phyloP scores from a whole-genome alignment of 805 yeast genomes.

The Spathaspora arborariae region DNA sequence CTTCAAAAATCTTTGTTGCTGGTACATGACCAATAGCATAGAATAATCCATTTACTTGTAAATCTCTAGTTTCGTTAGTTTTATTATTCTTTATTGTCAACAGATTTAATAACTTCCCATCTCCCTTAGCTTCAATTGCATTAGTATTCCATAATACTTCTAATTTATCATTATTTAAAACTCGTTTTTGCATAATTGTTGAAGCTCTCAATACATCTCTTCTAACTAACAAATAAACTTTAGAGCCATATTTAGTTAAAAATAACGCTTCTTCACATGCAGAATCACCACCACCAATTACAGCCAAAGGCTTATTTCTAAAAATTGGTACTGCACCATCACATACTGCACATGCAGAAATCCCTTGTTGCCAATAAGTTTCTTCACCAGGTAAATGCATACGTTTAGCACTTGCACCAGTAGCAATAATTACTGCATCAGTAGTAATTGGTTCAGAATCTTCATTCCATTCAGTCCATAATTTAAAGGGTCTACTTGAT shows the following conservation, averaged over 20 bases:
- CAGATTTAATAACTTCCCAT: constrained; percentile 74
- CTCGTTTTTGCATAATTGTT: constrained; percentile 95
- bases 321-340: constrained; percentile 99
- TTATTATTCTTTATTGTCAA: constrained; percentile 67
- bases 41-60: constrained; percentile 86
- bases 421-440: constrained; percentile 88
- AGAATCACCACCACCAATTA: constrained; percentile 98
- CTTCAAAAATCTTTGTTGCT: constrained; percentile 74
- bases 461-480: constrained; percentile 95
- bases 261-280: constrained; percentile 99
- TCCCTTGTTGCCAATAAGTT: constrained; percentile 97
- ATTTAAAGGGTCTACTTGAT: constrained; percentile 84
- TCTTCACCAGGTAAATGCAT: constrained; percentile 95
- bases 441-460: constrained; percentile 88
- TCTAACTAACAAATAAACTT: constrained; percentile 90
- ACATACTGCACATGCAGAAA: constrained; percentile 99
- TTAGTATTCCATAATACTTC: constrained; percentile 87
- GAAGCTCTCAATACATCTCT: constrained; percentile 94
- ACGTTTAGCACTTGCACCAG: constrained; percentile 98
- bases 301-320: constrained; percentile 97
- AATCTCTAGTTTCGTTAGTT: constrained; percentile 63
- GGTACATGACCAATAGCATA: constrained; percentile 98
- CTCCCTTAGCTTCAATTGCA: constrained; percentile 86
- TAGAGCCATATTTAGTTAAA: constrained; percentile 95
- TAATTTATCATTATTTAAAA: constrained; percentile 74